These are phyloP conservation scores for Penicillium paradoxum DNA, from an alignment of 495 filamentous ascomycete species.

Conservation along the genomic window DNA sequence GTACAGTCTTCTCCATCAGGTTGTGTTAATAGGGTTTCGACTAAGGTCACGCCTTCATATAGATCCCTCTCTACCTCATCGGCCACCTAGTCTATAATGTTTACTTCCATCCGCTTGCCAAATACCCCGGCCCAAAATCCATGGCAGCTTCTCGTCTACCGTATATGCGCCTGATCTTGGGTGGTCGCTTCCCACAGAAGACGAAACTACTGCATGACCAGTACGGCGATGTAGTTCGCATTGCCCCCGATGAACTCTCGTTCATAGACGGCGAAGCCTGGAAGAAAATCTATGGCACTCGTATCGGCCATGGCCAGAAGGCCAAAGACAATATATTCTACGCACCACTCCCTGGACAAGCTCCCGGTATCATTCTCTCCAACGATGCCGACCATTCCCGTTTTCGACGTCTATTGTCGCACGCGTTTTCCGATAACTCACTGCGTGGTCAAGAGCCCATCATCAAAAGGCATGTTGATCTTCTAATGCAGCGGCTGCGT, in stretches of 20 bases:
- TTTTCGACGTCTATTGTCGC: constrained; percentile 43
- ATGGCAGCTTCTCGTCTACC: constrained; percentile 21
- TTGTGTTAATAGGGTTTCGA: neutral
- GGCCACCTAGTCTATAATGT: constrained; percentile 39
- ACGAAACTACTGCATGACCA: constrained; percentile 15
- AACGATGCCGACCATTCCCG: constrained; percentile 35
- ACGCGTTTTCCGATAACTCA: constrained; percentile 48
- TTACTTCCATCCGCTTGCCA: constrained; percentile 46
- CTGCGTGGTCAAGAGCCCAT: constrained; percentile 42
- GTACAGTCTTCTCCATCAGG: neutral
- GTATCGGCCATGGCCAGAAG: constrained; percentile 15
- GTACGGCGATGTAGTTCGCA: constrained; percentile 50
- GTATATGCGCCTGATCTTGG: constrained; percentile 10
- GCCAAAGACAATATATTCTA: constrained; percentile 19
- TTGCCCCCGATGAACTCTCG: constrained; percentile 47
- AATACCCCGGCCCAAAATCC: constrained; percentile 44
- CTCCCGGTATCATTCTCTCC: constrained; percentile 25
- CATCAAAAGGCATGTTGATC: constrained; percentile 40
- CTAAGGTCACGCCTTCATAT: neutral
- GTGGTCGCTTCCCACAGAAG: constrained; percentile 7
- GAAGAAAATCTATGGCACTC: constrained; percentile 52
- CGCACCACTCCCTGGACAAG: neutral
- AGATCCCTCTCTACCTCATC: neutral
- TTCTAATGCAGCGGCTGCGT: constrained; percentile 42
- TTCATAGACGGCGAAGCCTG: constrained; percentile 47